phyloP scores from a whole-genome alignment of 176 grass and related monocot species.

The Aegilops longissima region DNA sequence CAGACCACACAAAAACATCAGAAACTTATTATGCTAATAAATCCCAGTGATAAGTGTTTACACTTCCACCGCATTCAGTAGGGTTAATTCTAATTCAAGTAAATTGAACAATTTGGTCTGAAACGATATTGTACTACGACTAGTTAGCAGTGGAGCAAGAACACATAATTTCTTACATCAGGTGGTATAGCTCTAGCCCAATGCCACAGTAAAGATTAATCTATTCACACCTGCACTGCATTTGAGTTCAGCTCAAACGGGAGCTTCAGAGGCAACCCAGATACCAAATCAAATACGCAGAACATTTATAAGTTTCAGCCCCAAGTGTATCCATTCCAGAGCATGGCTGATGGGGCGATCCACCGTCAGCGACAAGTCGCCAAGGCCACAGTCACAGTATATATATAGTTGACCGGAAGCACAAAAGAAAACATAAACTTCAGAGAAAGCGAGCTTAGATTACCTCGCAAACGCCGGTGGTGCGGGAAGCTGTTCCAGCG shows the following conservation, averaged over 20 bases:
- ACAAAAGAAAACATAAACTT: background rate
- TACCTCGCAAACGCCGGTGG: conserved; percentile 13
- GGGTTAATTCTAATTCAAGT: background rate
- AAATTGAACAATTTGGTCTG: background rate
- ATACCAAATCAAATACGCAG: background rate
- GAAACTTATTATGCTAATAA: background rate
- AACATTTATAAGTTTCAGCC: background rate
- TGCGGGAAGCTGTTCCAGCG: background rate
- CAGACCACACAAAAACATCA: conserved; percentile 18
- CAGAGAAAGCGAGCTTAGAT: background rate
- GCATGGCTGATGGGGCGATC: background rate
- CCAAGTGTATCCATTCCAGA: background rate
- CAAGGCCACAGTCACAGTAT: background rate
- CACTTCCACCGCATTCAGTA: background rate
- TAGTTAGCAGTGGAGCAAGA: background rate
- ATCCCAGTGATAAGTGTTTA: background rate
- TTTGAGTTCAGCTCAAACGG: background rate
- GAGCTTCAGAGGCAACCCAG: background rate
- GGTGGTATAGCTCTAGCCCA: background rate
- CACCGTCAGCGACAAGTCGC: background rate
- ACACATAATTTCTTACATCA: background rate
- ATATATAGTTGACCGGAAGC: background rate
- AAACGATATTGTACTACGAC: background rate
- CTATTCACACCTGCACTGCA: background rate
- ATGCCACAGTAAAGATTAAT: background rate